Evolutionary conservation across 768 basidiomycete genomes (phyloP).

Genomic region (Amanita phalloides): DNA sequence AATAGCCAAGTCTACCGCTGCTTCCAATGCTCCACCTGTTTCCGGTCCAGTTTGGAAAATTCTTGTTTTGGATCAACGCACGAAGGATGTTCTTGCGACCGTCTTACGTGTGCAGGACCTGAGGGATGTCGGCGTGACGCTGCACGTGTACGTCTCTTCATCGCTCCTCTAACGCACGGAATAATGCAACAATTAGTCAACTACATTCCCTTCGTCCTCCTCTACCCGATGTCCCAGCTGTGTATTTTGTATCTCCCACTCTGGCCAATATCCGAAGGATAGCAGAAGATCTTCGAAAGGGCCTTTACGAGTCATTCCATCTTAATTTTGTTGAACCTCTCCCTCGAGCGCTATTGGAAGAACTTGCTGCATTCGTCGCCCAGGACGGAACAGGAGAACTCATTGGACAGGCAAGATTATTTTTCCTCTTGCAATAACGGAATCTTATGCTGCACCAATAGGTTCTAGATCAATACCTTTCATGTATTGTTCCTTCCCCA

Average conservation of each 20-base stretch:
- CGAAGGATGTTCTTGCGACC: constrained; percentile 94
- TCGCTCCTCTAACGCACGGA: not conserved
- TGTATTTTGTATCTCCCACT: constrained; percentile 94
- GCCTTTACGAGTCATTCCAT: constrained; percentile 87
- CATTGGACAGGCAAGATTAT: constrained; percentile 55
- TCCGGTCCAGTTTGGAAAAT: constrained; percentile 90
- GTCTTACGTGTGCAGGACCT: constrained; percentile 93
- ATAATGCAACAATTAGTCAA: constrained; percentile 45
- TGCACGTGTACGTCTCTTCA: constrained; percentile 75
- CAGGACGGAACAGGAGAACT: constrained; percentile 74
- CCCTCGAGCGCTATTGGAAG: constrained; percentile 81
- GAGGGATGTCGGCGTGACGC: constrained; percentile 91
- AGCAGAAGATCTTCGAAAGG: constrained; percentile 85
- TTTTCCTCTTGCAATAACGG: not conserved
- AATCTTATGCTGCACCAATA: constrained; percentile 20
- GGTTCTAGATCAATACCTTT: constrained; percentile 95
- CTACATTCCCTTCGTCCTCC: constrained; percentile 83
- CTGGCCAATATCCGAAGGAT: constrained; percentile 79
- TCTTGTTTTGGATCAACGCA: constrained; percentile 86
- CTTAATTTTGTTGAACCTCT: constrained; percentile 93
- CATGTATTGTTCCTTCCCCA: constrained; percentile 89
- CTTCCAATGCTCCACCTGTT: constrained; percentile 39
- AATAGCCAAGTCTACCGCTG: constrained; percentile 27
- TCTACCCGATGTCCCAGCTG: constrained; percentile 89
- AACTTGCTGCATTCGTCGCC: constrained; percentile 84